A percentile compares a stretch with the other conserved stretches of the same genome.
Evolutionary conservation across 1,139 yeast genomes (phyloP).

Genomic region (Zygosaccharomyces pseudobailii): DNA sequence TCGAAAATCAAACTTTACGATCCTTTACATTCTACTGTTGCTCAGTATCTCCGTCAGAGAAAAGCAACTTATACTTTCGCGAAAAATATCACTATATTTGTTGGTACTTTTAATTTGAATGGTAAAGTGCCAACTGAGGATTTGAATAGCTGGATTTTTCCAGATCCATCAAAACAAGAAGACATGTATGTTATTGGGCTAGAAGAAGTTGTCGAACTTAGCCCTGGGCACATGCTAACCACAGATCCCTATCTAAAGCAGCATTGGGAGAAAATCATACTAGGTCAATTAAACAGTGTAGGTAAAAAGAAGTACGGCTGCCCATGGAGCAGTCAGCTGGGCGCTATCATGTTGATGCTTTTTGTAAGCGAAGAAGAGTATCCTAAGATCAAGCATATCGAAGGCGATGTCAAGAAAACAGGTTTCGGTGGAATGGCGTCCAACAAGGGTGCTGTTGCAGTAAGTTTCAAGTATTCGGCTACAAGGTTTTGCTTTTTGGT

Average conservation of each 20-base stretch:
- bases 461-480: constrained; percentile 69
- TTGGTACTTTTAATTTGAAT: constrained; percentile 70
- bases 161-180: constrained; percentile 27
- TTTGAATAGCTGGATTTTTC: constrained; percentile 56
- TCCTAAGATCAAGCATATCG: constrained; percentile 62
- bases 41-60: constrained; percentile 47
- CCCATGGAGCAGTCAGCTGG: constrained; percentile 83
- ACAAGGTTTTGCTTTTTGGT: constrained; percentile 81
- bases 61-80: constrained; percentile 47
- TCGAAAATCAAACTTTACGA: constrained; percentile 50
- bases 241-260: constrained; percentile 67
- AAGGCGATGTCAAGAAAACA: constrained; percentile 78
- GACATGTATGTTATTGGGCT: constrained; percentile 81
- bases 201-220: constrained; percentile 88
- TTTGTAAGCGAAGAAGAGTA: constrained; percentile 64
- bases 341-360: constrained; percentile 79
- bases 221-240: constrained; percentile 83
- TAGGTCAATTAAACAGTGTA: constrained; percentile 48
- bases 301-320: constrained; percentile 52
- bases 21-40: constrained; percentile 69
- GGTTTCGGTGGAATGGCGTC: constrained; percentile 92
- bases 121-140: constrained; percentile 53
- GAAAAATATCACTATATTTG: constrained; percentile 49
- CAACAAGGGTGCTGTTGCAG: constrained; percentile 88
- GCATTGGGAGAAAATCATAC: constrained; percentile 75